These are phyloP conservation scores for Neonectria coccinea DNA, from an alignment of 2,329 filamentous ascomycete species.

Conservation along the genomic window DNA sequence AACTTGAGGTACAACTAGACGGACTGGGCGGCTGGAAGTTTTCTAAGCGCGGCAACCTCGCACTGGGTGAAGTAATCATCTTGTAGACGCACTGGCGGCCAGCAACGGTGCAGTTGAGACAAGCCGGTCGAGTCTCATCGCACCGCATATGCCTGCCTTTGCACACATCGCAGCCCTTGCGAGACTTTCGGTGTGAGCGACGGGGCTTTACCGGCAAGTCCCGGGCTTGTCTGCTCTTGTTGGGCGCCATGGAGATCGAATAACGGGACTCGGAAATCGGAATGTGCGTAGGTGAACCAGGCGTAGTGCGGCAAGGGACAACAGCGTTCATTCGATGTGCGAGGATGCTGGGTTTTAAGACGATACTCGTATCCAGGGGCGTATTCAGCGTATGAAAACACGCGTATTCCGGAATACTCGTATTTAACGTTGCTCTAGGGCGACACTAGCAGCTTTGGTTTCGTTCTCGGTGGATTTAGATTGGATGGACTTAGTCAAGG, in stretches of 20 bases:
- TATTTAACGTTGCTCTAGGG: neutral
- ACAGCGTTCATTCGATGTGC: neutral
- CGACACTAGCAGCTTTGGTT: neutral
- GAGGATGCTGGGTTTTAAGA: neutral
- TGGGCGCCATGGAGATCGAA: neutral
- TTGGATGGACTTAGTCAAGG: neutral
- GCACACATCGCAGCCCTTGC: constrained; percentile 29
- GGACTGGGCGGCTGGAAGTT: neutral
- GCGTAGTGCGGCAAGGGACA: too few species aligned
- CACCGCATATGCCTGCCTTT: constrained; percentile 34
- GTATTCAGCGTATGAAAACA: neutral
- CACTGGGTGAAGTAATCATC: neutral
- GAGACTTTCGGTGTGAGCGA: constrained; percentile 32
- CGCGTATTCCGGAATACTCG: neutral
- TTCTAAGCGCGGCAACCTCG: neutral
- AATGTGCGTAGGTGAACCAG: neutral
- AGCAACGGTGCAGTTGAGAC: constrained; percentile 25
- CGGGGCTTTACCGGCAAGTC: constrained; percentile 12
- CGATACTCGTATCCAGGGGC: constrained; percentile 1
- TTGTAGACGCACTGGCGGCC: constrained; percentile 10
- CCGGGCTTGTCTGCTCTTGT: neutral
- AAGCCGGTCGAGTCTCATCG: constrained; percentile 27
- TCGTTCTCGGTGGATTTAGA: neutral
- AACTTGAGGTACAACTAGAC: too few species aligned
- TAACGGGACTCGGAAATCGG: neutral